Percentiles rank a stretch among this genome's conserved stretches.
Conservation (phyloP, 2,329 filamentous ascomycete species). For the Botrytis galanthina region DNA sequence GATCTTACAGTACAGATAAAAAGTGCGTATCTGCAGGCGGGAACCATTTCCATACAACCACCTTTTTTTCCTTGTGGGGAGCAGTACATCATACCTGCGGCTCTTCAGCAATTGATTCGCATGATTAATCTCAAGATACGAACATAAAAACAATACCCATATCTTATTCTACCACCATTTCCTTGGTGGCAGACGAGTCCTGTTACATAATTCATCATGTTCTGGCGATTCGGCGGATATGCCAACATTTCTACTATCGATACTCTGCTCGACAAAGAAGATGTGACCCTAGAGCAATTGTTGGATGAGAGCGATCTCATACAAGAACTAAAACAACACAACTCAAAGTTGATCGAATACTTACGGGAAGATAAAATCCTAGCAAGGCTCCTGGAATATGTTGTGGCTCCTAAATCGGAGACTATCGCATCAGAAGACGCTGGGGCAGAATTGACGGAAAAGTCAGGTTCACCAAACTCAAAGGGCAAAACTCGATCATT, state of each 20-base stretch:
- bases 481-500: constrained; percentile 49
- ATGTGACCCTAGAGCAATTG: constrained; percentile 92
- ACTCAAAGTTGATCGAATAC: constrained; percentile 95
- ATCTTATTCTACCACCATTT: constrained; percentile 31
- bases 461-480: constrained; percentile 51
- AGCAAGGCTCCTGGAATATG: constrained; percentile 83
- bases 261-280: constrained; percentile 90
- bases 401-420: constrained; percentile 73
- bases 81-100: constrained; percentile 26
- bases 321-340: constrained; percentile 97
- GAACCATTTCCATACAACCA: constrained; percentile 8
- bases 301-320: constrained; percentile 95
- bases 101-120: constrained; percentile 32
- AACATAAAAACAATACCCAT: constrained; percentile 27
- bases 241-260: constrained; percentile 96
- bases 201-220: constrained; percentile 67
- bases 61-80: constrained; percentile 24
- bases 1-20: constrained; percentile 29
- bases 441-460: constrained; percentile 51
- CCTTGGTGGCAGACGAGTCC: constrained; percentile 35
- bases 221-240: constrained; percentile 99
- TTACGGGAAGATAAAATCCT: constrained; percentile 84
- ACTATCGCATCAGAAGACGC: constrained; percentile 53
- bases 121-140: constrained; percentile 34
- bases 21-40: constrained; percentile 13